phyloP scores from a whole-genome alignment of 441 rosid genomes.

The Jatropha multifida region DNA sequence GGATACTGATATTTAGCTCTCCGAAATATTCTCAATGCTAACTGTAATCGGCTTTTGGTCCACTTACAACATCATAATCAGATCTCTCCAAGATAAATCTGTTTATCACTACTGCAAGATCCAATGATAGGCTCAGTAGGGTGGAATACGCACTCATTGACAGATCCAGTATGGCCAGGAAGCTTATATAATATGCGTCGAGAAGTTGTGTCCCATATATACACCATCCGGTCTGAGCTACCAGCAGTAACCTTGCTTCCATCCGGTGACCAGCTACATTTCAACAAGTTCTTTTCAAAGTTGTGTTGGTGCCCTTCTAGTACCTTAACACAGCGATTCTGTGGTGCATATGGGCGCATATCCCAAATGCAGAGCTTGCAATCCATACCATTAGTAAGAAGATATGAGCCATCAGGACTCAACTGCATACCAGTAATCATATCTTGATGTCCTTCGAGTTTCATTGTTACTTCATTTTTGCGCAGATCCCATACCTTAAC shows the following conservation, averaged over 20 bases:
- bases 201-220: constrained; percentile 91
- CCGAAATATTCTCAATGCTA: not conserved
- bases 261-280: constrained; percentile 91
- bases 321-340: constrained; percentile 86
- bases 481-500: constrained; percentile 90
- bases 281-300: constrained; percentile 84
- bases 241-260: constrained; percentile 95
- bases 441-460: constrained; percentile 94
- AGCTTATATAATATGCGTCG: constrained; percentile 84
- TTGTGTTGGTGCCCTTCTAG: constrained; percentile 95
- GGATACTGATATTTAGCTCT: not conserved
- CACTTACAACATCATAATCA: constrained; percentile 28
- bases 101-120: constrained; percentile 91
- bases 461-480: constrained; percentile 86
- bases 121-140: constrained; percentile 79
- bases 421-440: constrained; percentile 86
- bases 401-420: constrained; percentile 96
- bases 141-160: constrained; percentile 81
- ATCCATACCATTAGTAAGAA: constrained; percentile 92
- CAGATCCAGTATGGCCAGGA: constrained; percentile 91
- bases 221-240: constrained; percentile 91
- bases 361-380: constrained; percentile 93
- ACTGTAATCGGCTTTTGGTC: not conserved
- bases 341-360: constrained; percentile 96
- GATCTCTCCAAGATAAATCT: constrained; percentile 85